phyloP scores from a whole-genome alignment of 768 basidiomycete genomes.

The Pleurotus ostreatus region DNA sequence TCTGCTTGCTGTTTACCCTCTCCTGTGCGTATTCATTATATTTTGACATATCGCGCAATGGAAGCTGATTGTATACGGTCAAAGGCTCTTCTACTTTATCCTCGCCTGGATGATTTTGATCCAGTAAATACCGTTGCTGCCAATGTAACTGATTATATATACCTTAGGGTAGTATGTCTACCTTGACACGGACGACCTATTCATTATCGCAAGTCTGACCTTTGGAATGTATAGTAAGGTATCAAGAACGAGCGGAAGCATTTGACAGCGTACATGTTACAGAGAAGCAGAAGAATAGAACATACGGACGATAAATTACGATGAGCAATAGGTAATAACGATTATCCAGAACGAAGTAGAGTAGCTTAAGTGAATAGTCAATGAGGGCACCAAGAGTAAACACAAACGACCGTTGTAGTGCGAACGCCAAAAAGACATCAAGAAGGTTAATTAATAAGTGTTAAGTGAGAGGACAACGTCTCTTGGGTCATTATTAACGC shows the following conservation, averaged over 20 bases:
- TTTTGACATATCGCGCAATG: background rate
- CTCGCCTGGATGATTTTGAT: slow-evolving; percentile 97
- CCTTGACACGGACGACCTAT: no score
- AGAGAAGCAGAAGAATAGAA: slow-evolving; percentile 7
- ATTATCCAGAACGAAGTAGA: background rate
- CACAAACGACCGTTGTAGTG: no score
- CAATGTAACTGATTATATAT: no score
- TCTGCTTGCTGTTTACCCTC: slow-evolving; percentile 92
- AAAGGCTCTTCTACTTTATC: slow-evolving; percentile 88
- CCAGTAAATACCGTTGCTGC: slow-evolving; percentile 40
- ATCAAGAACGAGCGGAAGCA: no score
- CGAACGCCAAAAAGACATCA: background rate
- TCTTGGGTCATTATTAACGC: background rate
- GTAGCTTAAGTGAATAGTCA: background rate
- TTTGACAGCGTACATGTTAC: background rate
- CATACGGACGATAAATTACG: background rate
- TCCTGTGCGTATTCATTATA: slow-evolving; percentile 57
- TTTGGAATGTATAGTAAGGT: no score
- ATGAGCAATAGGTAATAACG: background rate
- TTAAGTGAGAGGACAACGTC: background rate
- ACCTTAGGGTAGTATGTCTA: no score
- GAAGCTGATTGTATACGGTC: background rate
- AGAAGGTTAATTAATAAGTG: background rate
- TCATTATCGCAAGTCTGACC: no score
- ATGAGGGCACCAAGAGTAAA: no score